Base-by-base conservation (phyloP, 2,329 filamentous ascomycete genomes). In the Aspergillus candidus region DNA sequence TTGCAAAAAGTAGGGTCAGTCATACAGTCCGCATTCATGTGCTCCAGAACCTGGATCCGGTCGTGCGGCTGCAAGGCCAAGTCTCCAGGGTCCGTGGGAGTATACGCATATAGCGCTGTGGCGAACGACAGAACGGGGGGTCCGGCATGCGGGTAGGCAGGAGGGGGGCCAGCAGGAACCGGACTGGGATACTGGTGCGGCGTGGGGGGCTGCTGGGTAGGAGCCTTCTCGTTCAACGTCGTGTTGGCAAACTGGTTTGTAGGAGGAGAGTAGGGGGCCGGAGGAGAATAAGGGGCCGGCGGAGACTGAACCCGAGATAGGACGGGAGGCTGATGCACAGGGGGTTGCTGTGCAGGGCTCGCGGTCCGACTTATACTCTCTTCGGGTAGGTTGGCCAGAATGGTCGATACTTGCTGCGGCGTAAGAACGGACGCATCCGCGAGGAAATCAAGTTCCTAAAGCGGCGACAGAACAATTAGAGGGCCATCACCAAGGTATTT, bases 1-100 rank as follows among this genome's bases (percentile, higher is more conserved):
- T 27, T 13, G 6, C 4, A 17, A 14, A 10, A 10, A 4, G 15
- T 15, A 36, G 17, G 17, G 18, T 11, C 11, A 32, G 41, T 58
- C 70, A 34, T 69, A 73, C 91, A 97, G 69, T 97, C 90, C 50
- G 83, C 81, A 69, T 97, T 97, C 84, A 95, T 93, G 73, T 94
- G 90, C 70, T 95, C 88, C 53, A 82, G 79, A 15, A 97, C 86
- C 47, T 80, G 78, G 55, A 97, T 76, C 52, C 77, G 75, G 70
- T 97, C 91, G 61, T 90, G 84, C 49, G 84, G 82, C 61, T 88
- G 80, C 47, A 97, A 80, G 2, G 79, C 80, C 51, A 94, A 75
- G 64, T 97, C 91, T 47, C 88, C 88, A 4, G 82, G 77, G 63
- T 95, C 90, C 33, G 84, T 76, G 7, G 84, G 86, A 30, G 76